These are phyloP conservation scores for Fusarium neocosmosporiellum DNA, from an alignment of 2,329 filamentous ascomycete genomes.

Conservation along the genomic window DNA sequence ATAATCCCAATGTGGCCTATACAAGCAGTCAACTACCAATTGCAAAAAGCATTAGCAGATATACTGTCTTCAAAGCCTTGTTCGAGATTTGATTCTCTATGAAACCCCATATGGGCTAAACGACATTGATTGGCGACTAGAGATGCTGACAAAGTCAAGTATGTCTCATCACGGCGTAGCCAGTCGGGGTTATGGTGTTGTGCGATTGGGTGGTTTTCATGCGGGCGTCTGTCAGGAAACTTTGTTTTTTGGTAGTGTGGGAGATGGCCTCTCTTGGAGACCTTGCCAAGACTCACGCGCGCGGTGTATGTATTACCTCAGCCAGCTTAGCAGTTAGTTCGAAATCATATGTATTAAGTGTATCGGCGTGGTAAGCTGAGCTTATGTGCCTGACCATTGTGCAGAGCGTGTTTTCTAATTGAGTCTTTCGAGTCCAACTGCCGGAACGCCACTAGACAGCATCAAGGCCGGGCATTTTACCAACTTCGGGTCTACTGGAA, in stretches of 20 bases:
- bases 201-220: not conserved
- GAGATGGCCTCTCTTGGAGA: not conserved
- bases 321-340: not conserved
- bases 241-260: not conserved
- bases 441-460: not conserved
- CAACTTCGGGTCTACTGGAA: not conserved
- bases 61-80: not conserved
- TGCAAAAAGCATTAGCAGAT: not conserved
- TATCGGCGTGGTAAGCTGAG: not conserved
- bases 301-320: not conserved
- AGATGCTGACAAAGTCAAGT: not conserved
- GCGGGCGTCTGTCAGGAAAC: not conserved
- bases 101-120: not conserved
- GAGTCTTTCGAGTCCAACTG: not conserved
- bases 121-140: not conserved
- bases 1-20: too few relatives aligned
- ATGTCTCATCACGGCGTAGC: not conserved
- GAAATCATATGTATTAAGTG: not conserved
- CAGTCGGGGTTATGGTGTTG: not conserved
- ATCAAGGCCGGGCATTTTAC: not conserved
- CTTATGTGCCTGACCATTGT: not conserved
- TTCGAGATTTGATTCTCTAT: not conserved
- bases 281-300: too few relatives aligned
- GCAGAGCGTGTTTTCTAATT: not conserved
- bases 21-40: not conserved